A percentile compares a stretch with the other conserved stretches of the same genome.
These are phyloP conservation scores for Aspergillus jensenii DNA, from an alignment of 2,329 filamentous ascomycete genomes.

Conservation along the genomic window DNA sequence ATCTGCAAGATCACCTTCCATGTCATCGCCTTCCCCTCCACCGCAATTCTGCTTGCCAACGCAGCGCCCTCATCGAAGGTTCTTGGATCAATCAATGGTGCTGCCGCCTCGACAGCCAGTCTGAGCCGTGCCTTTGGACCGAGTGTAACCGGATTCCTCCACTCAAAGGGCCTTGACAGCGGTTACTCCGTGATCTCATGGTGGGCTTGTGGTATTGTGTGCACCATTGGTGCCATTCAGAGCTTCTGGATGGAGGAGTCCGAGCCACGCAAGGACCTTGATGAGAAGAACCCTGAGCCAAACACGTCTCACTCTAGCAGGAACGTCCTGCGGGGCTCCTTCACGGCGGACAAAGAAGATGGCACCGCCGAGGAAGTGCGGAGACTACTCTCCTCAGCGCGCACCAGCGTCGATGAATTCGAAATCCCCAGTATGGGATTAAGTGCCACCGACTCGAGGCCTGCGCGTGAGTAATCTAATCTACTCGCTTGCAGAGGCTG, in stretches of 20 bases:
- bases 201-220: slow-evolving; percentile 84
- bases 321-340: slow-evolving; percentile 23
- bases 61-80: slow-evolving; percentile 80
- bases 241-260: slow-evolving; percentile 74
- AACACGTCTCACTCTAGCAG: slow-evolving; percentile 30
- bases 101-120: slow-evolving; percentile 87
- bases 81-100: slow-evolving; percentile 88
- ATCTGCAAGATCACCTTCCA: slow-evolving; percentile 93
- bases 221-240: slow-evolving; percentile 70
- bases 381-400: slow-evolving; percentile 35
- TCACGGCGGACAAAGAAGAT: slow-evolving; percentile 22
- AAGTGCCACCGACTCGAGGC: slow-evolving; percentile 14
- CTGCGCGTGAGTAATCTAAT: slow-evolving; percentile 2
- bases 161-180: slow-evolving; percentile 72
- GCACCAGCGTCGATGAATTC: slow-evolving; percentile 36
- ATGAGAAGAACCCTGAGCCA: slow-evolving; percentile 36
- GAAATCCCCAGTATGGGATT: slow-evolving; percentile 29
- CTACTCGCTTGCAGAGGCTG: slow-evolving; percentile 3
- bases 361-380: slow-evolving; percentile 33
- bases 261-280: slow-evolving; percentile 40
- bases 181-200: slow-evolving; percentile 88
- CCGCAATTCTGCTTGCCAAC: slow-evolving; percentile 85
- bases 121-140: slow-evolving; percentile 86
- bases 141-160: slow-evolving; percentile 80
- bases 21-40: slow-evolving; percentile 86